These are phyloP conservation scores for Ashbya aceris DNA, from an alignment of 1,139 yeast genomes.

Conservation along the genomic window DNA sequence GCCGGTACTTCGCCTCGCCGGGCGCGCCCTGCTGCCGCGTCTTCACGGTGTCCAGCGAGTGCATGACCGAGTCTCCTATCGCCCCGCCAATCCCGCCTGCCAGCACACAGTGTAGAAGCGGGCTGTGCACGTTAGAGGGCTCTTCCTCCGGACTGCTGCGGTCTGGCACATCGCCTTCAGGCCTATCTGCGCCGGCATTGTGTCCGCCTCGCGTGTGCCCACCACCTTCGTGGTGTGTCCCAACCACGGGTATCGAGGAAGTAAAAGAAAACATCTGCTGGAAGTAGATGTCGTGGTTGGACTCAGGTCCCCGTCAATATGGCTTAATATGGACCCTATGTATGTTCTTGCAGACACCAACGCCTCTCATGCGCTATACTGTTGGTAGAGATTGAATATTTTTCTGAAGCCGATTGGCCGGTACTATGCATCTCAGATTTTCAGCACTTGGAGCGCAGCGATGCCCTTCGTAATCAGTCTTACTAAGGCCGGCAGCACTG, in stretches of 20 bases:
- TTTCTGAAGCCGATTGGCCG: no score
- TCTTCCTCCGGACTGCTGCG: conserved; percentile 10
- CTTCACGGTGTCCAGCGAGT: conserved; percentile 90
- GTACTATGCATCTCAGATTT: no score
- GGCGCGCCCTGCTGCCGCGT: conserved; percentile 95
- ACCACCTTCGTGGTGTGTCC: conserved; percentile 16
- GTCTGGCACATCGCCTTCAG: background rate
- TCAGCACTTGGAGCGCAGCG: no score
- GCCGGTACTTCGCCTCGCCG: conserved; percentile 52
- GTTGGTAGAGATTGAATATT: no score
- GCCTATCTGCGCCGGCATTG: no score
- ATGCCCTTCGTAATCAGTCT: no score
- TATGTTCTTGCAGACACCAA: no score
- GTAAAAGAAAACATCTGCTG: conserved; percentile 19
- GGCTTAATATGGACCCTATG: no score
- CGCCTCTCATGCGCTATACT: no score
- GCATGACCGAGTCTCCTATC: conserved; percentile 89
- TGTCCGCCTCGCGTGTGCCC: conserved; percentile 4
- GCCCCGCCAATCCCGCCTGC: conserved; percentile 97
- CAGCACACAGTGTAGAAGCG: conserved; percentile 55
- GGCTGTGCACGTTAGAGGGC: conserved; percentile 14
- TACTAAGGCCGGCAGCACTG: no score
- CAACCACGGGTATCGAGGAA: conserved; percentile 25
- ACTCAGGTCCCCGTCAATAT: no score
- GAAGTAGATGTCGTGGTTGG: no score